A percentile compares a stretch with the other conserved stretches of the same genome.
These are phyloP conservation scores for Perilla frutescens DNA, from an alignment of 257 asterid genomes.

Conservation along the genomic window DNA sequence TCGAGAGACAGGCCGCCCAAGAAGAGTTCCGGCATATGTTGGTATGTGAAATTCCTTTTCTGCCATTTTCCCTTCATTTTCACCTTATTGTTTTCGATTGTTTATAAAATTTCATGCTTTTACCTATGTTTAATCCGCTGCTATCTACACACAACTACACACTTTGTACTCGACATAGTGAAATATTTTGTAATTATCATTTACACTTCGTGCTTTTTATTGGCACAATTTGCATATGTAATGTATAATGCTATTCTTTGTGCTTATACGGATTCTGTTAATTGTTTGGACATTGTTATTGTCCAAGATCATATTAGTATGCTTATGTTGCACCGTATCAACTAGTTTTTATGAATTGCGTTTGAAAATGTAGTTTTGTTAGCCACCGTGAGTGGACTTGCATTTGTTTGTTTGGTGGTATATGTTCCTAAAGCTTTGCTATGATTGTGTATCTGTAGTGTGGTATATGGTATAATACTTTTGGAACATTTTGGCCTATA, in stretches of 20 bases:
- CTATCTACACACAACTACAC: not conserved
- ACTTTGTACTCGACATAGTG: no score
- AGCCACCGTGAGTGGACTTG: not conserved
- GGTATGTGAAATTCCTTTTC: constrained; percentile 47
- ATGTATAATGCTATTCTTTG: not conserved
- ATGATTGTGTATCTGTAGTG: constrained; percentile 5
- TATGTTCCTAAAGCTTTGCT: not conserved
- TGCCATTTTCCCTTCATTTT: constrained; percentile 9
- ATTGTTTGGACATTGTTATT: not conserved
- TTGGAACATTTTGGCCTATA: not conserved
- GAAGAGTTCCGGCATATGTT: constrained; percentile 65
- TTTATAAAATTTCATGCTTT: not conserved
- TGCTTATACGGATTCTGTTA: not conserved
- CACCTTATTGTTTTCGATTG: not conserved
- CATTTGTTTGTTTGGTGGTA: constrained; percentile 8
- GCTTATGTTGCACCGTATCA: not conserved
- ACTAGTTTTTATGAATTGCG: not conserved
- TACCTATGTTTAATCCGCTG: not conserved
- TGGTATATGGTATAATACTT: not conserved
- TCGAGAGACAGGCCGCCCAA: constrained; percentile 67
- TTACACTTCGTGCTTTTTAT: not conserved
- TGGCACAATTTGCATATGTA: not conserved
- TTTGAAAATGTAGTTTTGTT: not conserved
- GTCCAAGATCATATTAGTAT: not conserved
- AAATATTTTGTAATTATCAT: no score